These are phyloP conservation scores for Ogataea henricii DNA, from an alignment of 805 yeast genomes.

Conservation along the genomic window DNA sequence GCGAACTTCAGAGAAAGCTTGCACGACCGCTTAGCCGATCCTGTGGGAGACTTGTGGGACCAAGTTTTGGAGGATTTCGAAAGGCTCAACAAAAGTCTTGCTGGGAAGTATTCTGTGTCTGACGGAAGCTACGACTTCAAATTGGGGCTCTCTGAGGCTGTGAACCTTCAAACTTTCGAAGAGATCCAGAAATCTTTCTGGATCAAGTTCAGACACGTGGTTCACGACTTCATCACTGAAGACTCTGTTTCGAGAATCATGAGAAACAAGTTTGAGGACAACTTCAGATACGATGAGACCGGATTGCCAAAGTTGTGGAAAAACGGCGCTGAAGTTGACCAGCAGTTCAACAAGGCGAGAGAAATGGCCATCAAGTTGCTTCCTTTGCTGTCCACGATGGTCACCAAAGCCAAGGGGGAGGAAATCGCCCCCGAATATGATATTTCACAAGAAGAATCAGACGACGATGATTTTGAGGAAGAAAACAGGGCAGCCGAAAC, in stretches of 20 bases:
- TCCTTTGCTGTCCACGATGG: constrained; percentile 61
- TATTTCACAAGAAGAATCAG: constrained; percentile 39
- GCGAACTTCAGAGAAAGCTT: constrained; percentile 53
- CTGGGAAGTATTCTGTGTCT: constrained; percentile 32
- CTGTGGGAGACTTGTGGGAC: constrained; percentile 64
- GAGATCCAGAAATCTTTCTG: constrained; percentile 61
- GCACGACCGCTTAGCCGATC: constrained; percentile 48
- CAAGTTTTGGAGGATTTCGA: constrained; percentile 48
- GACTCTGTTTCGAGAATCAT: constrained; percentile 67
- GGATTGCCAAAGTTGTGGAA: constrained; percentile 85
- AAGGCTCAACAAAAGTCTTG: constrained; percentile 30
- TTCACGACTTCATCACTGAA: constrained; percentile 63
- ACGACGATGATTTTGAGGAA: constrained; percentile 36
- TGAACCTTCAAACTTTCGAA: constrained; percentile 43
- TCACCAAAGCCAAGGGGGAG: constrained; percentile 45
- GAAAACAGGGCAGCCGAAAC: constrained; percentile 41
- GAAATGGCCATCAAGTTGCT: constrained; percentile 55
- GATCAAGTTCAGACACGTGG: constrained; percentile 57
- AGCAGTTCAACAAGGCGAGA: constrained; percentile 60
- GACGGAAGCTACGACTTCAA: constrained; percentile 56
- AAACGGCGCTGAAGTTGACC: constrained; percentile 70
- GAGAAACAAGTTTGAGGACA: constrained; percentile 79
- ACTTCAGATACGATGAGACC: constrained; percentile 77
- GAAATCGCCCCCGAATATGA: constrained; percentile 63
- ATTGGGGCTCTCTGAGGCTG: constrained; percentile 54